Evolutionary conservation across 2,329 filamentous ascomycete genomes (phyloP).

Genomic region (Canariomyces notabilis): DNA sequence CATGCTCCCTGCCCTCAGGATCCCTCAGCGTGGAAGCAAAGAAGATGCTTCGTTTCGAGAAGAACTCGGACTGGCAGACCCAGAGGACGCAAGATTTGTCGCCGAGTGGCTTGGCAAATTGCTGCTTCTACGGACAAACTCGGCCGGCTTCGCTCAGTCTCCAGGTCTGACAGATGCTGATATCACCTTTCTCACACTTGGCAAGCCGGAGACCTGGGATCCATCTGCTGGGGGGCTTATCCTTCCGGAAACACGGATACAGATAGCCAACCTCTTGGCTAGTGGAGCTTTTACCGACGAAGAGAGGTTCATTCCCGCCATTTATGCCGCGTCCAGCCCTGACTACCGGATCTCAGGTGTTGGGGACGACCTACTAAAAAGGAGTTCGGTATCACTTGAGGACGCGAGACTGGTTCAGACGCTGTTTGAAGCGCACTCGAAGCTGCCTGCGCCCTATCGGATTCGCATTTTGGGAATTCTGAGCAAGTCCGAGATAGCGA

Average conservation of each 20-base stretch:
- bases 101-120: slow-evolving; percentile 73
- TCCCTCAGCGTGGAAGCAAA: slow-evolving; percentile 72
- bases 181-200: slow-evolving; percentile 62
- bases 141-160: slow-evolving; percentile 23
- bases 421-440: slow-evolving; percentile 70
- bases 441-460: slow-evolving; percentile 66
- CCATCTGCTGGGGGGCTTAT: slow-evolving; percentile 58
- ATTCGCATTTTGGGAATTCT: slow-evolving; percentile 72
- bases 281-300: slow-evolving; percentile 81
- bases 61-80: slow-evolving; percentile 59
- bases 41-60: slow-evolving; percentile 68
- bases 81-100: slow-evolving; percentile 67
- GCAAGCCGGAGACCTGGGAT: slow-evolving; percentile 66
- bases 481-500: slow-evolving; percentile 69
- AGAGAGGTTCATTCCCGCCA: slow-evolving; percentile 76
- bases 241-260: slow-evolving; percentile 64
- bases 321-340: slow-evolving; percentile 76
- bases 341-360: slow-evolving; percentile 77
- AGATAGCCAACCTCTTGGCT: slow-evolving; percentile 65
- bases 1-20: slow-evolving; percentile 62
- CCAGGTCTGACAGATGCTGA: slow-evolving; percentile 62
- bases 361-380: slow-evolving; percentile 86
- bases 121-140: slow-evolving; percentile 48
- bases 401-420: slow-evolving; percentile 55
- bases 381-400: slow-evolving; percentile 70